Conservation (phyloP, 805 yeast genomes). For the Kluyveromyces dobzhanskii region DNA sequence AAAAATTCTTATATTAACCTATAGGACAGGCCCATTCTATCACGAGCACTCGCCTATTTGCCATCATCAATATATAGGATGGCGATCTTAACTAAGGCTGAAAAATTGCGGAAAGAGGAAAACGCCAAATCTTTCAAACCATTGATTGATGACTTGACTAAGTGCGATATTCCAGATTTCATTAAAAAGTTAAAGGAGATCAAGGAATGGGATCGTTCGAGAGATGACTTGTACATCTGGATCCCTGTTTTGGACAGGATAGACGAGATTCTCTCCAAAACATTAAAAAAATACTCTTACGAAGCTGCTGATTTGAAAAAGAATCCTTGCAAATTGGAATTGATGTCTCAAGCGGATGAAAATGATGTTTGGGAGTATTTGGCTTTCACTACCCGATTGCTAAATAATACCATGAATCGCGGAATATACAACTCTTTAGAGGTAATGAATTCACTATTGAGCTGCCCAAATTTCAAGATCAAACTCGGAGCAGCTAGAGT, state of each 20-base stretch:
- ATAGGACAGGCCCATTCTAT: no score
- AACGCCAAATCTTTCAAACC: slow-evolving; percentile 27
- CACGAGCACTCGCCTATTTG: no score
- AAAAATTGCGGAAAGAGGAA: slow-evolving; percentile 25
- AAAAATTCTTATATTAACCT: no score
- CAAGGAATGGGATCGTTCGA: slow-evolving; percentile 50
- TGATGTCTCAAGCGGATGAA: slow-evolving; percentile 40
- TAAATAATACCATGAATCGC: slow-evolving; percentile 63
- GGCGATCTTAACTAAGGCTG: slow-evolving; percentile 25
- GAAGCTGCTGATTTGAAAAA: slow-evolving; percentile 31
- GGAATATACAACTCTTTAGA: slow-evolving; percentile 61
- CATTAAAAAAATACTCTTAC: slow-evolving; percentile 42
- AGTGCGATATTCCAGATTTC: slow-evolving; percentile 33
- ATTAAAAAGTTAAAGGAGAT: slow-evolving; percentile 32
- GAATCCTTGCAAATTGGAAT: slow-evolving; percentile 38
- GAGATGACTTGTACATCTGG: slow-evolving; percentile 71
- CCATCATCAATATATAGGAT: slow-evolving; percentile 7
- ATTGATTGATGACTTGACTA: slow-evolving; percentile 31
- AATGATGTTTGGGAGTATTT: slow-evolving; percentile 42
- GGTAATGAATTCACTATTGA: slow-evolving; percentile 48
- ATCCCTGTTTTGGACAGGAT: slow-evolving; percentile 65
- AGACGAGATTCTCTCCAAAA: slow-evolving; percentile 53
- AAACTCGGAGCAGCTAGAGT: slow-evolving; percentile 54
- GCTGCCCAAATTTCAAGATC: slow-evolving; percentile 51
- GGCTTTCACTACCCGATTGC: slow-evolving; percentile 50